A percentile compares a stretch with the other conserved stretches of the same genome.
Conservation (phyloP, 129 eudicot genomes). For the Heracleum sosnowskyi region DNA sequence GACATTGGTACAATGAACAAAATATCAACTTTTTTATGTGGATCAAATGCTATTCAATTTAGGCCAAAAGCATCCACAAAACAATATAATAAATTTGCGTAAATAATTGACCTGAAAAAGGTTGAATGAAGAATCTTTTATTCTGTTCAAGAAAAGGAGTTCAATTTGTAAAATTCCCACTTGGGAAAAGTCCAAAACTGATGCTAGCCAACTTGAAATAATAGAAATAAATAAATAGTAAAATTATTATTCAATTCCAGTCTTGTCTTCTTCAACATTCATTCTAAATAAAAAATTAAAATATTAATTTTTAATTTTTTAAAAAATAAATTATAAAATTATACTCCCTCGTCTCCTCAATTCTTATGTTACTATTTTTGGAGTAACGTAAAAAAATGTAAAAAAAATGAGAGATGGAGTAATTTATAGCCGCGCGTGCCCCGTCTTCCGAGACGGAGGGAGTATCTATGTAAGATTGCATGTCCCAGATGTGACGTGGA, state of each 20-base stretch:
- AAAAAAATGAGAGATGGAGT: too few relatives aligned
- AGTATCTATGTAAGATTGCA: too few relatives aligned
- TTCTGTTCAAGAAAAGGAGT: not conserved
- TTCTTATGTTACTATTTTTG: too few relatives aligned
- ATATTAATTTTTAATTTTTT: too few relatives aligned
- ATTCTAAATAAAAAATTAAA: too few relatives aligned
- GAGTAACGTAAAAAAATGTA: too few relatives aligned
- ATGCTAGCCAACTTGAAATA: not conserved
- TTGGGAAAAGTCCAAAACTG: conserved; percentile 2
- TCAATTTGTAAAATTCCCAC: not conserved
- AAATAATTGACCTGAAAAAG: not conserved
- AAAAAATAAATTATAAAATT: too few relatives aligned
- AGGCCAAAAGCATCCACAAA: not conserved
- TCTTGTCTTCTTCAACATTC: not conserved
- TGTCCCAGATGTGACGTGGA: too few relatives aligned
- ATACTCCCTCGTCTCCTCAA: too few relatives aligned
- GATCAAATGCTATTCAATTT: not conserved
- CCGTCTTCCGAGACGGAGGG: too few relatives aligned
- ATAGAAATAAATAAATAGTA: not conserved
- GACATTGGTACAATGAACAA: not conserved
- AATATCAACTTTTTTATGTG: not conserved
- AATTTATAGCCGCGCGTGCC: too few relatives aligned
- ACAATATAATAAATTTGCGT: not conserved
- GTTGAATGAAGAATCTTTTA: not conserved
- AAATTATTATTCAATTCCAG: not conserved